phyloP scores from a whole-genome alignment of 148 eudicot genomes.

The Vaccinium macrocarpon region DNA sequence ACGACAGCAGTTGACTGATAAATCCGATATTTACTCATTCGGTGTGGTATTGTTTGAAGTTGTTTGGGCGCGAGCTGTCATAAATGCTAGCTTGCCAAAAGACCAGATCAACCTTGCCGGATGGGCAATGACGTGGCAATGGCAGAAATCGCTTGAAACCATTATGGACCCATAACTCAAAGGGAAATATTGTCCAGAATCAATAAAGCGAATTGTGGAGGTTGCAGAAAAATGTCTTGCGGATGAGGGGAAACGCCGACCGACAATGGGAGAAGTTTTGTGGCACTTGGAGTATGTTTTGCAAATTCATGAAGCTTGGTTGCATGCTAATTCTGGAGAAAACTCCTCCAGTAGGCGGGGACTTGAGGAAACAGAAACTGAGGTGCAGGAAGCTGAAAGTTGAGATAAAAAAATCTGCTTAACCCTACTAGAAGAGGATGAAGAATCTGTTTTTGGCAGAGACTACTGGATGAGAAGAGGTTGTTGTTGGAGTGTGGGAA shows the following conservation, averaged over 20 bases:
- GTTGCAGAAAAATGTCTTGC: slow-evolving; percentile 23
- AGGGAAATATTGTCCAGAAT: slow-evolving; percentile 17
- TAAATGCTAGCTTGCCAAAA: slow-evolving; percentile 23
- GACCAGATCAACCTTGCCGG: slow-evolving; percentile 26
- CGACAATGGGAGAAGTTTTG: slow-evolving; percentile 26
- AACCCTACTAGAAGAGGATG: not conserved
- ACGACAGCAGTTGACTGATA: slow-evolving; percentile 23
- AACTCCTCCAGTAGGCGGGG: not conserved
- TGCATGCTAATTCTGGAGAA: slow-evolving; percentile 5
- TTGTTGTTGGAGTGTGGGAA: slow-evolving; percentile 7
- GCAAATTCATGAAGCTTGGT: slow-evolving; percentile 23
- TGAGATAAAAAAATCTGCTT: not conserved
- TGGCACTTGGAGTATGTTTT: slow-evolving; percentile 24
- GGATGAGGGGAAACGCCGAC: slow-evolving; percentile 24
- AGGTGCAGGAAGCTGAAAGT: slow-evolving; percentile 1
- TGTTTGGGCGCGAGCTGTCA: slow-evolving; percentile 25
- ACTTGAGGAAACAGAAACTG: not conserved
- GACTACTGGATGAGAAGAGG: not conserved
- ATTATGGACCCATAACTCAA: slow-evolving; percentile 17
- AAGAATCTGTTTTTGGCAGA: not conserved
- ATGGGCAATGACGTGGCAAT: slow-evolving; percentile 25
- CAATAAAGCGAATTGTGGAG: slow-evolving; percentile 13
- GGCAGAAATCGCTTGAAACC: not conserved
- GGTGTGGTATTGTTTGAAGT: slow-evolving; percentile 25
- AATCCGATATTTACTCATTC: slow-evolving; percentile 23